Evolutionary conservation across 345 rosid genomes (phyloP).

Genomic region (Orychophragmus violaceus): DNA sequence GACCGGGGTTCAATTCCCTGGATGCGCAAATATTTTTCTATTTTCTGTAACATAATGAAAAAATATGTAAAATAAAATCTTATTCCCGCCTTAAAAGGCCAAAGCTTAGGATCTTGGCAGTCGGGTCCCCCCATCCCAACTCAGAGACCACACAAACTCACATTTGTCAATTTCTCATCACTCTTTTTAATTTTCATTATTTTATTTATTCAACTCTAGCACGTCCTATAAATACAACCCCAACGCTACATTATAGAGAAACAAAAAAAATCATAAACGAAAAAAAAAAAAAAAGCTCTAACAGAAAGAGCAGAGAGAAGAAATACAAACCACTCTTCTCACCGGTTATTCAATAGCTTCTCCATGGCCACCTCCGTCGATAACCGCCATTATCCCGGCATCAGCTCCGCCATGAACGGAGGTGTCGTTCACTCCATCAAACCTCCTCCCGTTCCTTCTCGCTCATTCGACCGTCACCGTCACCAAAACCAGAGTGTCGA

Average conservation of each 20-base stretch:
- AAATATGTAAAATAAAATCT: background rate
- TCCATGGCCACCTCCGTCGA: conserved; percentile 78
- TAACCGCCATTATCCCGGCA: conserved; percentile 58
- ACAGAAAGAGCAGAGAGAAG: too few species aligned
- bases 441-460: conserved; percentile 28
- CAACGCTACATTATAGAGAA: background rate
- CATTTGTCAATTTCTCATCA: conserved; percentile 12
- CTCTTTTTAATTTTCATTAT: background rate
- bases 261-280: background rate
- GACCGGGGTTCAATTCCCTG: background rate
- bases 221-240: conserved; percentile 31
- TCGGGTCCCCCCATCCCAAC: background rate
- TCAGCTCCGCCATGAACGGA: conserved; percentile 44
- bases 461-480: conserved; percentile 33
- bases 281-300: background rate
- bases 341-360: background rate
- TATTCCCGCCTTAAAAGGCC: conserved; percentile 20
- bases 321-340: background rate
- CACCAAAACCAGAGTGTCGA: conserved; percentile 29
- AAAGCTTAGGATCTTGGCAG: conserved; percentile 5
- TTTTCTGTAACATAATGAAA: background rate
- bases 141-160: conserved; percentile 14
- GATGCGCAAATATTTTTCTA: background rate
- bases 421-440: conserved; percentile 51
- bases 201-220: background rate